Percentiles rank a stretch among this genome's conserved stretches.
Conservation (phyloP, 768 basidiomycete species). For the Trametes cingulata region DNA sequence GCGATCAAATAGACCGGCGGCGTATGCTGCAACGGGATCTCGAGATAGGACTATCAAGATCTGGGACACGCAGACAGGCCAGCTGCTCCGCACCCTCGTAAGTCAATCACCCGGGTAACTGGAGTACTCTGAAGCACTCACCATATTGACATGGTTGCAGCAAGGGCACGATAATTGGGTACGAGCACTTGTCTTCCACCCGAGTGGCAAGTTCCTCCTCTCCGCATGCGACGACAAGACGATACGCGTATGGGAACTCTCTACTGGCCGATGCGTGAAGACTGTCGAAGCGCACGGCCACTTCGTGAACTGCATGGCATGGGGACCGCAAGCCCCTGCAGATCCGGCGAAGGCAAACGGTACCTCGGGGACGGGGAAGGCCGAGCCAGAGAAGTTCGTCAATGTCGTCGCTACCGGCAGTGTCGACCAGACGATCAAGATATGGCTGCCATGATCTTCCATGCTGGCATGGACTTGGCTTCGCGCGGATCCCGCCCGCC, state of each 20-base stretch:
- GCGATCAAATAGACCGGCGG: constrained; percentile 43
- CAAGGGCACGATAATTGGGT: constrained; percentile 59
- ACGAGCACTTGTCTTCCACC: constrained; percentile 57
- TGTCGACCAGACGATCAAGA: constrained; percentile 28
- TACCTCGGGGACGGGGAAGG: constrained; percentile 54
- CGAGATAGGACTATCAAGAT: constrained; percentile 91
- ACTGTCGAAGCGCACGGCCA: constrained; percentile 56
- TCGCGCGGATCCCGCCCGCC: constrained; percentile 50
- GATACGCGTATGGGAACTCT: constrained; percentile 58
- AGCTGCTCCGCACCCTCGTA: constrained; percentile 60
- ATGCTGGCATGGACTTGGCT: constrained; percentile 46
- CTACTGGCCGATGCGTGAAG: constrained; percentile 62
- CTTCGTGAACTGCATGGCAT: constrained; percentile 25
- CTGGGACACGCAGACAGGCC: constrained; percentile 86
- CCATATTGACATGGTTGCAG: constrained; percentile 16
- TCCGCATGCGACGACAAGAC: constrained; percentile 63
- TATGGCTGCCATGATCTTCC: constrained; percentile 25
- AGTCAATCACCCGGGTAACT: too few relatives aligned
- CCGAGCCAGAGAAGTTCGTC: constrained; percentile 55
- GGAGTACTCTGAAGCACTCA: too few relatives aligned
- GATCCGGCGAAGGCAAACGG: constrained; percentile 19
- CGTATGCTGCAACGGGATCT: constrained; percentile 60
- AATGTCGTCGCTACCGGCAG: constrained; percentile 28
- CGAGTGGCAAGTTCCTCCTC: constrained; percentile 54
- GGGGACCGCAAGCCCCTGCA: constrained; percentile 18